Evolutionary conservation across 768 basidiomycete genomes (phyloP), one percentile per base, ranked within the genome.

Genomic region (Pleurotus tuoliensis): DNA sequence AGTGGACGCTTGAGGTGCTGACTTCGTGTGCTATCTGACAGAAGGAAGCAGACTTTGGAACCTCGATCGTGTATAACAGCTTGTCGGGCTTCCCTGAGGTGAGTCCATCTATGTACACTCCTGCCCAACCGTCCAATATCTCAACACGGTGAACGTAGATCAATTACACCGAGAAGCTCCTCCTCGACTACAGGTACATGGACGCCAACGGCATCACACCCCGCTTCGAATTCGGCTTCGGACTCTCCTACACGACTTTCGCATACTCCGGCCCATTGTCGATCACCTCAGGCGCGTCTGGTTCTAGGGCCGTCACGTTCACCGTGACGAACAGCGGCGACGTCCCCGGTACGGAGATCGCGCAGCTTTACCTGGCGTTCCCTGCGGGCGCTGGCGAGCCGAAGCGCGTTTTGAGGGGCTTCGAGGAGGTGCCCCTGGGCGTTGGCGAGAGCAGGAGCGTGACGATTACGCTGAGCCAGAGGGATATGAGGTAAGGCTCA

Each of bases 111-210:
- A 45, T 62, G 30, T 11, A 3, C 30, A 11, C 66, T 7, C 45
- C 52, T 3, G 61, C 63, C 13, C 9, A 56, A 34, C 56, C 22
- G 18, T n/a, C 11, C 2, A 8, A 11, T 25, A 25, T 25, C 5
- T 37, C 30, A 34, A 34, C 11, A 11, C 3, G 30, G 4, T 3
- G 9, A 11, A 27, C 20, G 27, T 58, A 84, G 74, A 82, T 93
- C 62, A 69, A 82, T 52, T 93, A 92, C 62, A 79, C 71, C 0
- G 92, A 93, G 66, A 73, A 76, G 47, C 74, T 90, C 49, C 67
- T 81, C 51, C 85, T 92, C 58, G 90, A 90, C 66, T 90, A 92
- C 62, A 76, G 87, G 9, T 77, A 81, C 68, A 88, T 89, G 59
- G 87, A 89, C 54, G 77, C 83, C 54, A 79, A 85, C 55, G 71